Conservation (phyloP, 2,329 filamentous ascomycete genomes). For the Helicocarpus griseus region DNA sequence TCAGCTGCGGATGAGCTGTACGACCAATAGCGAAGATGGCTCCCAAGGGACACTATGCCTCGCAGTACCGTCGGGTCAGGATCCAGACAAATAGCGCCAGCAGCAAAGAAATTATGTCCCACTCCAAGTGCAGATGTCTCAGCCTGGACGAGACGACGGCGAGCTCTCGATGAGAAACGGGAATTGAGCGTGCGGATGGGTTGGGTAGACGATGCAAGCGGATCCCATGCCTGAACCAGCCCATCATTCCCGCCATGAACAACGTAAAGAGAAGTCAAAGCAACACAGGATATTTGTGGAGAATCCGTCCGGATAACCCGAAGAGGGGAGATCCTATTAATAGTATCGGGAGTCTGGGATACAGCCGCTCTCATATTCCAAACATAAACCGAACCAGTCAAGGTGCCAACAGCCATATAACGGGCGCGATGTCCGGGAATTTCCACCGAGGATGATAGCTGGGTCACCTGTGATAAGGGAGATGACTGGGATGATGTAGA, state of each 20-base stretch:
- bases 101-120: slow-evolving; percentile 68
- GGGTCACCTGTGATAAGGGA: slow-evolving; percentile 41
- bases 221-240: slow-evolving; percentile 93
- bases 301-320: slow-evolving; percentile 83
- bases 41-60: slow-evolving; percentile 78
- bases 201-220: slow-evolving; percentile 66
- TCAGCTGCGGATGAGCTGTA: slow-evolving; percentile 74
- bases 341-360: slow-evolving; percentile 43
- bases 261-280: slow-evolving; percentile 73
- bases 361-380: slow-evolving; percentile 72
- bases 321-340: slow-evolving; percentile 58
- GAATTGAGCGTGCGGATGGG: slow-evolving; percentile 83
- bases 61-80: slow-evolving; percentile 77
- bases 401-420: slow-evolving; percentile 72
- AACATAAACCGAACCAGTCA: slow-evolving; percentile 62
- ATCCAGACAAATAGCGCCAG: slow-evolving; percentile 75
- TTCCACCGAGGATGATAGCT: slow-evolving; percentile 40
- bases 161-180: slow-evolving; percentile 69
- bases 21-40: slow-evolving; percentile 83
- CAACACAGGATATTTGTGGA: slow-evolving; percentile 73
- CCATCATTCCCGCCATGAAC: slow-evolving; percentile 93
- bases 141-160: slow-evolving; percentile 61
- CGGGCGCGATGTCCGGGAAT: slow-evolving; percentile 79
- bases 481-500: slow-evolving; percentile 44
- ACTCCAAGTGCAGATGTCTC: slow-evolving; percentile 58